Evolutionary conservation across 352 stramenopile genomes (phyloP), one percentile per base, ranked within the genome.

Genomic region (Pythium apleroticum): DNA sequence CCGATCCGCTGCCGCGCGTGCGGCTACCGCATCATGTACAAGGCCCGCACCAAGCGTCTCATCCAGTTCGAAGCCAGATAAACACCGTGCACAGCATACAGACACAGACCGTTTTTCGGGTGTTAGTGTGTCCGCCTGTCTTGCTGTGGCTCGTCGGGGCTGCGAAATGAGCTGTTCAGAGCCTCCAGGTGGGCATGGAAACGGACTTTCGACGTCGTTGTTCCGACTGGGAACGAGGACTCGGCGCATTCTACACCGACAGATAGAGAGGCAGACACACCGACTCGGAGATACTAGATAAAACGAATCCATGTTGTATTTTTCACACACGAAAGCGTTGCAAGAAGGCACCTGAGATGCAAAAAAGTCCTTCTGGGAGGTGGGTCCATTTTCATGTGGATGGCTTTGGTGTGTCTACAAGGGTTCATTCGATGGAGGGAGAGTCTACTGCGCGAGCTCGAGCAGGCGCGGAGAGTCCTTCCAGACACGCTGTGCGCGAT

Each of bases 21-120:
- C 73, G 95, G 95, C 56, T 98, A 98, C 82, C 90, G 96, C 63
- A 98, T 99, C 84, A 94, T 99, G 74, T 99, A 99, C 89, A 99
- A 99, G 83, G 95, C 90, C 22, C 88, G 96, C 65, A 99, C 96
- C 30, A 98, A 98, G 82, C 89, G 96, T 28, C 76, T 97, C 57
- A 96, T 96, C 71, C 89, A 97, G 82, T 96, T 96, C 59, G 89
- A 97, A 66, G 89, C 89, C 22, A 80, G 89, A 66, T 97, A 91
- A 81, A 72, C 63, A 45, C 30, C 11, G 22, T 9, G 39, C 15
- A 24, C 17, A 58, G 22, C 31, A 43, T 19, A 33, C 39, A 66
- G 9, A 46, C 39, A 24, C 15, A 46, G 17, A 20, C 17, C 15
- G 1, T 24, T 22, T 11, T 22, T 11, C 5, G 15, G 1, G 39